Evolutionary conservation across 2,329 filamentous ascomycete genomes (phyloP).

Genomic region (Pezicula rhizophila): DNA sequence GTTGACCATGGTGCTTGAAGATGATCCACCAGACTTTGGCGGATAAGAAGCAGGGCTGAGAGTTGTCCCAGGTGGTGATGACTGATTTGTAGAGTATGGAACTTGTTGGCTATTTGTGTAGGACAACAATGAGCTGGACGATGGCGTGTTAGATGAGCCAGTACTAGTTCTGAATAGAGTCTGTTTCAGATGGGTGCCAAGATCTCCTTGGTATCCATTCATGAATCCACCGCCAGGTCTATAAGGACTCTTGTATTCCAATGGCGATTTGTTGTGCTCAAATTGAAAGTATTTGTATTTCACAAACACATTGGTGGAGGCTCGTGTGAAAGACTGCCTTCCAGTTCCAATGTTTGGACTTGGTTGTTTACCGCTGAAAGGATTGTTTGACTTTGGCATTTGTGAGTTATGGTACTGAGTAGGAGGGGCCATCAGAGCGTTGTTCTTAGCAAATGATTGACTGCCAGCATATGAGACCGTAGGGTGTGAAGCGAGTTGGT

Average conservation of each 20-base stretch:
- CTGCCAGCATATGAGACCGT: neutral
- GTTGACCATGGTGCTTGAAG: neutral
- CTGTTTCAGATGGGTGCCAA: constrained; percentile 22
- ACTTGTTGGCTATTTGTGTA: constrained; percentile 5
- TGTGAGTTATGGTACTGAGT: constrained; percentile 1
- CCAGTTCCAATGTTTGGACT: constrained; percentile 1
- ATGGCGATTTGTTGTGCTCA: constrained; percentile 51
- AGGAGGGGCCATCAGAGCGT: neutral
- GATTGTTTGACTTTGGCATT: constrained; percentile 17
- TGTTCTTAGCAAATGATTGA: neutral
- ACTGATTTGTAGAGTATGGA: constrained; percentile 8
- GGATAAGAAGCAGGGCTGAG: constrained; percentile 2
- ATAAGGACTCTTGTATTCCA: constrained; percentile 55
- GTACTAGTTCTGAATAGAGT: constrained; percentile 20
- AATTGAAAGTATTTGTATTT: constrained; percentile 49
- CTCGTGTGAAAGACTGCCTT: constrained; percentile 1
- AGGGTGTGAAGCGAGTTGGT: neutral
- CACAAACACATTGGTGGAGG: constrained; percentile 19
- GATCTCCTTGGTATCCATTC: constrained; percentile 50
- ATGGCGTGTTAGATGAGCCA: neutral
- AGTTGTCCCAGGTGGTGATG: constrained; percentile 4
- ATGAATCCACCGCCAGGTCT: constrained; percentile 49
- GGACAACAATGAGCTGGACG: constrained; percentile 8
- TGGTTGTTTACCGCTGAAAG: constrained; percentile 17
- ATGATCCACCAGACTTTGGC: no score